phyloP scores from a whole-genome alignment of 2,329 filamentous ascomycete species.

The Endocalyx cinctus region DNA sequence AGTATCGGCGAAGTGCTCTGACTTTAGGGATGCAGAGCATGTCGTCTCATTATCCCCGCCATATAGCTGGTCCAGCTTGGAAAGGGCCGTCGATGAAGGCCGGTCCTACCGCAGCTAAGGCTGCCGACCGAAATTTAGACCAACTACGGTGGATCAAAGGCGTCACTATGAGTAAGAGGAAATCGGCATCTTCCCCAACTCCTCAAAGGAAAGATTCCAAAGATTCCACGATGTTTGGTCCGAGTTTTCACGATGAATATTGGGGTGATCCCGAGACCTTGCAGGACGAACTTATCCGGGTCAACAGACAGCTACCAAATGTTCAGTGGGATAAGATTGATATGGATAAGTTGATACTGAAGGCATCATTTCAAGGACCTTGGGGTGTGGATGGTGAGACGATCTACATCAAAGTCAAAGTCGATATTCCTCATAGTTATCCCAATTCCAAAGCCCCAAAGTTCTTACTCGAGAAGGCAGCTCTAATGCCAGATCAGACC shows the following conservation, averaged over 20 bases:
- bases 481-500: constrained; percentile 54
- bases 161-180: constrained; percentile 58
- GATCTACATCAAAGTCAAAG: constrained; percentile 59
- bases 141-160: constrained; percentile 69
- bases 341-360: constrained; percentile 55
- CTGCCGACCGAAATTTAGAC: constrained; percentile 44
- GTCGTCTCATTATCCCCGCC: constrained; percentile 33
- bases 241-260: constrained; percentile 48
- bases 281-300: constrained; percentile 60
- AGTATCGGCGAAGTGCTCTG: constrained; percentile 39
- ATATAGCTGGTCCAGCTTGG: constrained; percentile 39
- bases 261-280: constrained; percentile 60
- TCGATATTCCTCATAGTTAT: constrained; percentile 56
- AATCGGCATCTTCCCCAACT: constrained; percentile 34
- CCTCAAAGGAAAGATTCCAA: constrained; percentile 48
- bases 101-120: constrained; percentile 37
- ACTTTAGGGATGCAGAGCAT: constrained; percentile 41
- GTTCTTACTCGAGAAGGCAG: constrained; percentile 58
- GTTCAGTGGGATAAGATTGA: constrained; percentile 62
- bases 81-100: constrained; percentile 57
- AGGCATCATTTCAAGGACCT: constrained; percentile 59
- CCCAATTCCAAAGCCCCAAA: constrained; percentile 52
- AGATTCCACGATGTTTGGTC: constrained; percentile 47
- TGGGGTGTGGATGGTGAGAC: constrained; percentile 54
- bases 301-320: constrained; percentile 58